Evolutionary conservation across 1,139 yeast species (phyloP).

Genomic region (Zhuliangozyma parablackwelliae): DNA sequence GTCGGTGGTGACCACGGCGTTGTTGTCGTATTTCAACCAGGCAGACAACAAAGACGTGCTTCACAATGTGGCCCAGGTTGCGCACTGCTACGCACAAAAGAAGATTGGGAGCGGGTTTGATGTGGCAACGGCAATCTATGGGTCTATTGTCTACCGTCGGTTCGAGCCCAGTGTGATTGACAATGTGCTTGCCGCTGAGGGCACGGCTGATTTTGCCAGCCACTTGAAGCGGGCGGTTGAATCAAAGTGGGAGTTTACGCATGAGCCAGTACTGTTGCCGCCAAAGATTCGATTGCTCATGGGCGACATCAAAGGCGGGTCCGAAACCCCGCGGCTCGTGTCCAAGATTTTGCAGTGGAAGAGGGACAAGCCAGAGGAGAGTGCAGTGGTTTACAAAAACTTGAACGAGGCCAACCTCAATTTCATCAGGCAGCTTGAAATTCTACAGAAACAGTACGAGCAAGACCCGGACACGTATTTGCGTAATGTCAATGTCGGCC

Average conservation of each 20-base stretch:
- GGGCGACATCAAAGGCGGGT: constrained; percentile 93
- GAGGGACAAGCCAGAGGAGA: constrained; percentile 43
- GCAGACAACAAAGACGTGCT: constrained; percentile 32
- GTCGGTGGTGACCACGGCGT: constrained; percentile 70
- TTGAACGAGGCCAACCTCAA: constrained; percentile 57
- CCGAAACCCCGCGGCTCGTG: constrained; percentile 90
- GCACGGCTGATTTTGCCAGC: constrained; percentile 7
- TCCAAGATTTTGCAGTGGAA: constrained; percentile 73
- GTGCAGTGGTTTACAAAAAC: constrained; percentile 48
- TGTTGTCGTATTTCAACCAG: constrained; percentile 44
- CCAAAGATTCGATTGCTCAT: constrained; percentile 62
- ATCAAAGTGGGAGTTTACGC: constrained; percentile 55
- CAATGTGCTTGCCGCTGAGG: constrained; percentile 26
- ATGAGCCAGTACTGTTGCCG: constrained; percentile 59
- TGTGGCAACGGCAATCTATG: constrained; percentile 91
- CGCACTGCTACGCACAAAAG: constrained; percentile 91
- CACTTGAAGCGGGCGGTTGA: constrained; percentile 39
- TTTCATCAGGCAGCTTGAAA: constrained; percentile 47
- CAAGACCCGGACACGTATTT: neutral
- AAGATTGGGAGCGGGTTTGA: constrained; percentile 97
- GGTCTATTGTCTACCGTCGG: constrained; percentile 77
- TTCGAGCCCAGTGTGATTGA: constrained; percentile 56
- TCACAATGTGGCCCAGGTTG: constrained; percentile 82
- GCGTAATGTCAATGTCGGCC: neutral
- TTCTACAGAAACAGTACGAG: constrained; percentile 23